These are phyloP conservation scores for Rugiboletus extremiorientalis DNA, from an alignment of 1,284 basidiomycete species.

Conservation along the genomic window DNA sequence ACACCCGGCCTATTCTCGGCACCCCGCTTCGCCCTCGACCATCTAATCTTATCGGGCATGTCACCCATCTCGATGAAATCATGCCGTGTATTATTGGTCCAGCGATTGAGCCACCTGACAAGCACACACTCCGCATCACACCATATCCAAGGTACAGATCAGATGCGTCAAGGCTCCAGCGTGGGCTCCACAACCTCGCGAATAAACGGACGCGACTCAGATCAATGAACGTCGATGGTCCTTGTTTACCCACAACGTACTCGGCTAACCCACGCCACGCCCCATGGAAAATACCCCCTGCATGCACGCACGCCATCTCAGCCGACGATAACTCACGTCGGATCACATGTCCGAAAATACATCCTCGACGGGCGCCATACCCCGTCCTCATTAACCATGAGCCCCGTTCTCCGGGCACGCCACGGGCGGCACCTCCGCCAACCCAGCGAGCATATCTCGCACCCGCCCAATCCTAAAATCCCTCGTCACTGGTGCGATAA, in stretches of 20 bases:
- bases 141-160: constrained; percentile 22
- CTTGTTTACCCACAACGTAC: constrained; percentile 26
- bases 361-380: constrained; percentile 2
- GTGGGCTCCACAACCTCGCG: constrained; percentile 32
- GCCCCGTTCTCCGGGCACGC: constrained; percentile 20
- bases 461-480: constrained; percentile 40
- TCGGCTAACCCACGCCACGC: constrained; percentile 28
- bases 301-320: constrained; percentile 23
- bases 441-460: constrained; percentile 21
- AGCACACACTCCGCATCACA: constrained; percentile 6
- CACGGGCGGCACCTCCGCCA: constrained; percentile 21
- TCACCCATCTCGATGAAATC: constrained; percentile 19
- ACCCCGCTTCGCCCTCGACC: constrained; percentile 9
- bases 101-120: neutral
- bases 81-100: constrained; percentile 8
- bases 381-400: neutral
- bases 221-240: constrained; percentile 18
- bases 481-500: constrained; percentile 42
- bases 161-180: constrained; percentile 30
- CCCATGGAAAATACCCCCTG: constrained; percentile 14
- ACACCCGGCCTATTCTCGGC: constrained; percentile 7
- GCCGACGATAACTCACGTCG: constrained; percentile 12
- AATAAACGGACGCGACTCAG: constrained; percentile 12
- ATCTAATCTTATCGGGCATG: constrained; percentile 34
- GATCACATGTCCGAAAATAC: constrained; percentile 19